Conservation (phyloP, 2,329 filamentous ascomycete genomes). For the Sporothrix curviconia region DNA sequence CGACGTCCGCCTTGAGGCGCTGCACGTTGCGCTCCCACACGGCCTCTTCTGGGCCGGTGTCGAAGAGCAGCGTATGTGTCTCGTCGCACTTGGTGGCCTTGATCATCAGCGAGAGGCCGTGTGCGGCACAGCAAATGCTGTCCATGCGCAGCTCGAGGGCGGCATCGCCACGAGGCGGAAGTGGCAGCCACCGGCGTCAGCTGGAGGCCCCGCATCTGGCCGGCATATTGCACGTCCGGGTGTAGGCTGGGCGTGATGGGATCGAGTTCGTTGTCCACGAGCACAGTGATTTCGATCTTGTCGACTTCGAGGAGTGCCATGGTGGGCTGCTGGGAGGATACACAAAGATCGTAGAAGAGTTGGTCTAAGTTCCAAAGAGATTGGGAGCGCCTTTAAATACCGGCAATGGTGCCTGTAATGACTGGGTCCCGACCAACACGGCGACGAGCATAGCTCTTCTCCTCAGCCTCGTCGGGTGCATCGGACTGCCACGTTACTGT, state of each 20-base stretch:
- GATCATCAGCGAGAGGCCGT: conserved; percentile 47
- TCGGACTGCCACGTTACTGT: too few species aligned
- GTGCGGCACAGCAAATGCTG: conserved; percentile 46
- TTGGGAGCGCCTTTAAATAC: too few species aligned
- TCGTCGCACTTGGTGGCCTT: conserved; percentile 39
- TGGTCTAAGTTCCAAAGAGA: too few species aligned
- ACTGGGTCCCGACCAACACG: too few species aligned
- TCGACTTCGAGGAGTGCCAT: conserved; percentile 24
- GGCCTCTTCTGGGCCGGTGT: conserved; percentile 46
- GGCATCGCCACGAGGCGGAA: conserved; percentile 34
- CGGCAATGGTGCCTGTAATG: too few species aligned
- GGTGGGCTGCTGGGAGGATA: too few species aligned
- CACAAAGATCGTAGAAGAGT: too few species aligned
- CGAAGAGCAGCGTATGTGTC: conserved; percentile 45
- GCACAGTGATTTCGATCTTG: conserved; percentile 39
- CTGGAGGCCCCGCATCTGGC: conserved; percentile 37
- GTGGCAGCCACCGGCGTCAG: conserved; percentile 28
- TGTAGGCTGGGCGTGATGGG: conserved; percentile 41
- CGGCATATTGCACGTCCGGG: conserved; percentile 35
- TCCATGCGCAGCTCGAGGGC: conserved; percentile 42
- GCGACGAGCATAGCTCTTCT: too few species aligned
- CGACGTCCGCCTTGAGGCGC: conserved; percentile 36
- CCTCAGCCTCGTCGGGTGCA: too few species aligned
- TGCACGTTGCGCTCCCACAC: conserved; percentile 44
- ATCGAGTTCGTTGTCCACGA: conserved; percentile 51